Evolutionary conservation across 208 protist genomes (phyloP).

Genomic region (Crithidia fasciculata): DNA sequence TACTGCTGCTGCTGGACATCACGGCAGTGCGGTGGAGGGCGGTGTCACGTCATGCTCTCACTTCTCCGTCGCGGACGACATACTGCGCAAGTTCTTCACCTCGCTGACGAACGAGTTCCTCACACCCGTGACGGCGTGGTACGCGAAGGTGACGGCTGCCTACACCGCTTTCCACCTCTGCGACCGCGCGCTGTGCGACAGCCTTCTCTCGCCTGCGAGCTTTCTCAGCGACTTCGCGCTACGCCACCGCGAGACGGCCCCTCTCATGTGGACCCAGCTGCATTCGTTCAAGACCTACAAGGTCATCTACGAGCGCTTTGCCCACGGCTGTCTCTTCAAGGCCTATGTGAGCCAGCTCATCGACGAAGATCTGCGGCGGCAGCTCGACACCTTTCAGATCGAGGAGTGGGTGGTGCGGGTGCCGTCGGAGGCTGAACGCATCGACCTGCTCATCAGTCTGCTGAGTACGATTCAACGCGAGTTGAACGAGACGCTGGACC

Average conservation of each 20-base stretch:
- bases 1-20: no score
- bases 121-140: slow-evolving; percentile 73
- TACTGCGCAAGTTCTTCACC: slow-evolving; percentile 85
- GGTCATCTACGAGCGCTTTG: slow-evolving; percentile 81
- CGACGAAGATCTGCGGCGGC: slow-evolving; percentile 54
- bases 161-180: slow-evolving; percentile 74
- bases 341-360: slow-evolving; percentile 63
- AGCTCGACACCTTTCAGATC: slow-evolving; percentile 57
- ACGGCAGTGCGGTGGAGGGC: background rate
- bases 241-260: slow-evolving; percentile 63
- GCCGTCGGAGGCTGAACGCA: slow-evolving; percentile 61
- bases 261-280: slow-evolving; percentile 52
- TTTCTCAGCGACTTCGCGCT: slow-evolving; percentile 74
- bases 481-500: slow-evolving; percentile 61
- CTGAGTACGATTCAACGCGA: slow-evolving; percentile 67
- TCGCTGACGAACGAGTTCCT: slow-evolving; percentile 88
- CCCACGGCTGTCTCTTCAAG: slow-evolving; percentile 68
- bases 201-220: slow-evolving; percentile 46
- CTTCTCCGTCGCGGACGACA: slow-evolving; percentile 80
- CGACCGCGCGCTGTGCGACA: slow-evolving; percentile 45
- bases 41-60: slow-evolving; percentile 51
- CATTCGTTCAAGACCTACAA: slow-evolving; percentile 82
- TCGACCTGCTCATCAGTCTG: slow-evolving; percentile 79
- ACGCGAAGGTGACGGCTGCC: slow-evolving; percentile 37
- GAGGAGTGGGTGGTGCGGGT: slow-evolving; percentile 55